Conservation (phyloP, 2,329 filamentous ascomycete genomes). For the Cercospora sp. region DNA sequence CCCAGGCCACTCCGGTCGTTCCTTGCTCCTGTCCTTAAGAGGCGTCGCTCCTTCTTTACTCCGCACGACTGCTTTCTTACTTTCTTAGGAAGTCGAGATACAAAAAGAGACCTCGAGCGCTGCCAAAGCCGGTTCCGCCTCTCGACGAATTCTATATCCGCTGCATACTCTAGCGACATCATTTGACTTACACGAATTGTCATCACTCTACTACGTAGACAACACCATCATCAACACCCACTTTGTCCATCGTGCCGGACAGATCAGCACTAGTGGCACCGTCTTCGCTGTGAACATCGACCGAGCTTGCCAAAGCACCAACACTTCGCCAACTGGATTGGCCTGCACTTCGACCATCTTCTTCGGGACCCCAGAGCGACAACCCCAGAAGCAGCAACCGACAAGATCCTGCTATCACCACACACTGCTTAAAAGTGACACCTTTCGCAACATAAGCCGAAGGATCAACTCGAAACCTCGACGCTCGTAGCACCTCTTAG, state of each 20-base stretch:
- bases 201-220: background rate
- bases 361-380: background rate
- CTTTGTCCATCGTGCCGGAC: background rate
- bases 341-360: background rate
- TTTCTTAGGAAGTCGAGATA: background rate
- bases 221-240: background rate
- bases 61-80: background rate
- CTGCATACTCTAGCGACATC: background rate
- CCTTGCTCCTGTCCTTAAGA: background rate
- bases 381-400: background rate
- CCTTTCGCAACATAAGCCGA: background rate
- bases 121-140: background rate
- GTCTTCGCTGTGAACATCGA: background rate
- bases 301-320: background rate
- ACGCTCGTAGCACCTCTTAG: background rate
- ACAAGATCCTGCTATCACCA: background rate
- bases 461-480: background rate
- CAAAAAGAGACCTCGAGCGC: background rate
- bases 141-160: background rate
- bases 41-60: background rate
- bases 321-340: background rate
- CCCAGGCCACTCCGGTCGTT: background rate
- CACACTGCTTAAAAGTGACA: background rate
- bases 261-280: background rate
- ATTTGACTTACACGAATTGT: background rate